Percentiles rank a stretch among this genome's conserved stretches.
phyloP scores from a whole-genome alignment of 306 rosid species.

The Dicorynia guianensis region DNA sequence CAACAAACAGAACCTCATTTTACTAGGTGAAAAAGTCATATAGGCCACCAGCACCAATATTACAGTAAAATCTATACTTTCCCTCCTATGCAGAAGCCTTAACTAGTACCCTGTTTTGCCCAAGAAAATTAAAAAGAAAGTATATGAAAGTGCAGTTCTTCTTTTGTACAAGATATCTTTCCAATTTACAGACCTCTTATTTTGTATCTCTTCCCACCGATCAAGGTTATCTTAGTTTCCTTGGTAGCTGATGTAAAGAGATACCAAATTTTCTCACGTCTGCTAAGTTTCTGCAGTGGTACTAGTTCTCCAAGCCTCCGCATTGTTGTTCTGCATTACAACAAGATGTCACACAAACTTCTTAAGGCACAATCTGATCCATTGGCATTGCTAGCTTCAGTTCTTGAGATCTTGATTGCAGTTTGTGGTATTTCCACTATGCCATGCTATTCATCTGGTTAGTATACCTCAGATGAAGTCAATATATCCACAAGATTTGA shows the following conservation, averaged over 20 bases:
- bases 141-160: conserved; percentile 20
- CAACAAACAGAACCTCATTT: too few species aligned
- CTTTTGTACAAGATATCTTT: conserved; percentile 23
- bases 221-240: conserved; percentile 32
- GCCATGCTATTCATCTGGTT: conserved; percentile 27
- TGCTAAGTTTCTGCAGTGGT: conserved; percentile 32
- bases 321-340: conserved; percentile 27
- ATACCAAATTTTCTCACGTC: background rate
- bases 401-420: conserved; percentile 32
- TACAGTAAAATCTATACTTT: conserved; percentile 21
- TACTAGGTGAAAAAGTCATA: too few species aligned
- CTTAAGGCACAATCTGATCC: conserved; percentile 25
- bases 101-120: conserved; percentile 34
- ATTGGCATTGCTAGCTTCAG: conserved; percentile 40
- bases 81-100: conserved; percentile 34
- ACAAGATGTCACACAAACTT: conserved; percentile 29
- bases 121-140: conserved; percentile 36
- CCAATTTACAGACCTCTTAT: conserved; percentile 33
- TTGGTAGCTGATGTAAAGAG: conserved; percentile 30
- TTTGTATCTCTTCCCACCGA: conserved; percentile 22
- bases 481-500: conserved; percentile 33
- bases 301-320: conserved; percentile 7
- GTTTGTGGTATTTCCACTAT: conserved; percentile 29
- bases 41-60: conserved; percentile 21
- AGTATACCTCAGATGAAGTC: conserved; percentile 31